Conservation (phyloP, 768 basidiomycete genomes). For the Lactifluus pinguis region DNA sequence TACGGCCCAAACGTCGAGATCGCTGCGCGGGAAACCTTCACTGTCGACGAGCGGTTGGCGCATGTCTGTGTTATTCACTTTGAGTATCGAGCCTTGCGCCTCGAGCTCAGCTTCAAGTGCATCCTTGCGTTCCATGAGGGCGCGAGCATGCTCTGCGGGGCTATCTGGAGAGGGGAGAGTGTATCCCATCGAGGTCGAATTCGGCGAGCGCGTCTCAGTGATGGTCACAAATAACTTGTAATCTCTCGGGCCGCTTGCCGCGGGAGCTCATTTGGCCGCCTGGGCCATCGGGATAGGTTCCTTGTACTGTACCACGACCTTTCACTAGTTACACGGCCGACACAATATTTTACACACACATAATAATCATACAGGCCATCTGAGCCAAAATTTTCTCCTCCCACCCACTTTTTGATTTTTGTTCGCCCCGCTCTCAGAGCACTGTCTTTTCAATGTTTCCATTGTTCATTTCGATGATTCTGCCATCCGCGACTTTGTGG, state of each 20-base stretch:
- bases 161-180: conserved; percentile 15
- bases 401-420: not conserved
- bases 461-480: conserved; percentile 36
- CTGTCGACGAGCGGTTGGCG: conserved; percentile 69
- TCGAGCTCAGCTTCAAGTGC: conserved; percentile 65
- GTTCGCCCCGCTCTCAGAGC: not conserved
- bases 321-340: not conserved
- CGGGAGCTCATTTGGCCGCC: no score
- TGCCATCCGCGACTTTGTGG: conserved; percentile 44
- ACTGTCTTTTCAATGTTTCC: no score
- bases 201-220: no score
- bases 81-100: conserved; percentile 51
- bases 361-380: not conserved
- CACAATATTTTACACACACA: not conserved
- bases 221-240: no score
- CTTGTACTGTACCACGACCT: no score
- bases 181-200: conserved; percentile 12
- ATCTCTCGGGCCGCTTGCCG: not conserved
- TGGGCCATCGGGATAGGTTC: no score
- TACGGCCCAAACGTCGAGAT: conserved; percentile 79
- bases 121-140: conserved; percentile 61
- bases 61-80: conserved; percentile 54
- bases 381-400: not conserved
- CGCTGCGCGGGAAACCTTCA: conserved; percentile 84
- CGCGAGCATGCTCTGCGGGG: conserved; percentile 49